These are phyloP conservation scores for Pseudogymnoascus sp. DNA, from an alignment of 2,329 filamentous ascomycete genomes.

Conservation along the genomic window DNA sequence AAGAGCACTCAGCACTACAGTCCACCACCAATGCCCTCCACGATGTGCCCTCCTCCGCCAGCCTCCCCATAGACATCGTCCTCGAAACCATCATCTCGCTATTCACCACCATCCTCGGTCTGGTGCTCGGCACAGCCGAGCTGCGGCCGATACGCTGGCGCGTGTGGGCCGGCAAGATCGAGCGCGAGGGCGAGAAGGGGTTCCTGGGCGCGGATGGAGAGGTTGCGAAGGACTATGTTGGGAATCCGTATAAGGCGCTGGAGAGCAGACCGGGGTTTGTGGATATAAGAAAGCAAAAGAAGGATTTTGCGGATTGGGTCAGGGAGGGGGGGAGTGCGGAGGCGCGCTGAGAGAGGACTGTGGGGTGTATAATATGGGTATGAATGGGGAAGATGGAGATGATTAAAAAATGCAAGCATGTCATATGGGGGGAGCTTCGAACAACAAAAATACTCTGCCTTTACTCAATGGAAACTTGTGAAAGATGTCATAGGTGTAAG, in stretches of 20 bases:
- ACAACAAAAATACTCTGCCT: too few relatives aligned
- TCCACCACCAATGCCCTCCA: slow-evolving; percentile 43
- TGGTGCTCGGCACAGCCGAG: slow-evolving; percentile 68
- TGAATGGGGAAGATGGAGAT: neutral
- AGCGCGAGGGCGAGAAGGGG: slow-evolving; percentile 59
- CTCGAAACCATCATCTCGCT: slow-evolving; percentile 79
- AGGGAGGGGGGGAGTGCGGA: slow-evolving; percentile 29
- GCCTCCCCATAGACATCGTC: slow-evolving; percentile 74
- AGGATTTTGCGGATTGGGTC: slow-evolving; percentile 71
- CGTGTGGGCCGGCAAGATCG: slow-evolving; percentile 75
- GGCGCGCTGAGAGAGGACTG: neutral
- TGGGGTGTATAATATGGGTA: neutral
- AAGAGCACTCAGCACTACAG: slow-evolving; percentile 77
- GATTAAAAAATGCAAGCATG: slow-evolving; percentile 9
- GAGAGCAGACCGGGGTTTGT: slow-evolving; percentile 79
- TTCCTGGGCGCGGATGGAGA: slow-evolving; percentile 51
- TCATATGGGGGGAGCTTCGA: neutral
- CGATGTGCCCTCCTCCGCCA: slow-evolving; percentile 30
- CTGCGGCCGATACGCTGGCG: slow-evolving; percentile 80
- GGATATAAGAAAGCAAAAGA: slow-evolving; percentile 75
- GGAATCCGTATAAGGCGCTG: slow-evolving; percentile 71
- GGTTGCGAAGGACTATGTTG: slow-evolving; percentile 59
- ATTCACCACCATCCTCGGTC: slow-evolving; percentile 69
- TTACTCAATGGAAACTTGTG: neutral
- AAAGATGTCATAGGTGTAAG: neutral